Conservation (phyloP, 2,329 filamentous ascomycete species). For the Pezicula rhizophila region DNA sequence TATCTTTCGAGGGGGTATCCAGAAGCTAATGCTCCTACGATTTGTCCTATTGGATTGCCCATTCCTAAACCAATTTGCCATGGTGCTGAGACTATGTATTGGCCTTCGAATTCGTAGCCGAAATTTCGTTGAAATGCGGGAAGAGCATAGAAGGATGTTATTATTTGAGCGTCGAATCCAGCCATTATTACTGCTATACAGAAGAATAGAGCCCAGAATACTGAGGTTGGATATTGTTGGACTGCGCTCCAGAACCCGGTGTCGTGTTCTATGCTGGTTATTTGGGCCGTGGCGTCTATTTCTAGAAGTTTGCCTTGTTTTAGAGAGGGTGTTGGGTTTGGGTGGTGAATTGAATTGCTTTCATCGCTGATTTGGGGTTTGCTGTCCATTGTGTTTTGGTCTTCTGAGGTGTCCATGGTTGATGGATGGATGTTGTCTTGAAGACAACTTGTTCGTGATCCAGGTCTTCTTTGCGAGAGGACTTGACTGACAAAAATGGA, state of each 20-base stretch:
- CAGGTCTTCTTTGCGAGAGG: neutral
- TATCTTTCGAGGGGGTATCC: slow-evolving; percentile 27
- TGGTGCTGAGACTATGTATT: slow-evolving; percentile 17
- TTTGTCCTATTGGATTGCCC: slow-evolving; percentile 19
- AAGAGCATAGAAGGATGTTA: slow-evolving; percentile 19
- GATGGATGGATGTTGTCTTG: neutral
- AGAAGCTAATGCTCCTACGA: slow-evolving; percentile 39
- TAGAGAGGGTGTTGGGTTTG: neutral
- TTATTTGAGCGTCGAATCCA: slow-evolving; percentile 18
- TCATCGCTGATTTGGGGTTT: neutral
- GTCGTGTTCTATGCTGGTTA: slow-evolving; percentile 15
- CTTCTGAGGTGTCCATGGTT: slow-evolving; percentile 1
- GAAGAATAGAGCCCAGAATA: slow-evolving; percentile 21
- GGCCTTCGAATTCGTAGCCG: slow-evolving; percentile 13
- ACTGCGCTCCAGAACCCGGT: slow-evolving; percentile 15
- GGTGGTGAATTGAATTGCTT: neutral
- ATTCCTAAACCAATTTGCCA: slow-evolving; percentile 23
- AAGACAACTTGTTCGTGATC: neutral
- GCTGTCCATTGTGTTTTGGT: neutral
- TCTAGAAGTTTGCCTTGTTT: slow-evolving; percentile 16
- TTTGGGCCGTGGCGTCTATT: slow-evolving; percentile 13
- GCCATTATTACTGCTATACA: slow-evolving; percentile 21
- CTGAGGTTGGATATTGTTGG: slow-evolving; percentile 13
- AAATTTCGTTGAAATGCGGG: slow-evolving; percentile 19
- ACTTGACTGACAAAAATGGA: neutral